Evolutionary conservation across 768 basidiomycete genomes (phyloP), one percentile per base, ranked within the genome.

Genomic region (Phylloporus sp.): DNA sequence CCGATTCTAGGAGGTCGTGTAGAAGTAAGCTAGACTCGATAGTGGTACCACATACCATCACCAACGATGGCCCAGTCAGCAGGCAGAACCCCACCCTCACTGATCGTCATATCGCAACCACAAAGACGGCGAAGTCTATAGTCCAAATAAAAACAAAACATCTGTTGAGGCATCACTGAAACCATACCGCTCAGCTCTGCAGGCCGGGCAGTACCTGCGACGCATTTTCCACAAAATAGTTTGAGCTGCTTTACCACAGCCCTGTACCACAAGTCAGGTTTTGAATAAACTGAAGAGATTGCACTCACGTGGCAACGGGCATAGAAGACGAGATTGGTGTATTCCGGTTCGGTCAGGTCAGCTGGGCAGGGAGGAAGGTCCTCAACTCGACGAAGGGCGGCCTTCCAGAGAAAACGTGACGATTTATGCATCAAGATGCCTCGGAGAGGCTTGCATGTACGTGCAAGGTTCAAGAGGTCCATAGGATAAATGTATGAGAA

Each of bases 341-440:
- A 80, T 56, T 74, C 69, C 0, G 71, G 60, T 66, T 81, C 79
- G 23, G 57, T 65, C 54, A 80, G 57, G 56, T 79, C 78, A 10
- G 55, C 36, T 0, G 79, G 80, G 52, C 75, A 76, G 15, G 62
- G 49, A 4, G 79, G 80, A 13, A 78, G 63, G 13, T 67, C 72
- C 32, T 62, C 59, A 10, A 76, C 62, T 45, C 66, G 70, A 15
- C 54, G 55, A 26, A 76, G 68, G 42, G 54, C 45, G 18, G 35
- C 47, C 44, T 45, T 59, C 68, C 69, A 55, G 56, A 69, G 44
- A 53, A 66, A 52, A 58, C 47, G 46, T 57, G 68, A 50, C 59
- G 70, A 36, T 54, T 40, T 58, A 32, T 40, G 53, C 64, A 74
- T 70, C 15, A 80, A 67, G 6, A 76, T 55, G 13, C 49, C 58